Conservation (phyloP, 208 protist genomes). For the Trypanosomatidae sp. region DNA sequence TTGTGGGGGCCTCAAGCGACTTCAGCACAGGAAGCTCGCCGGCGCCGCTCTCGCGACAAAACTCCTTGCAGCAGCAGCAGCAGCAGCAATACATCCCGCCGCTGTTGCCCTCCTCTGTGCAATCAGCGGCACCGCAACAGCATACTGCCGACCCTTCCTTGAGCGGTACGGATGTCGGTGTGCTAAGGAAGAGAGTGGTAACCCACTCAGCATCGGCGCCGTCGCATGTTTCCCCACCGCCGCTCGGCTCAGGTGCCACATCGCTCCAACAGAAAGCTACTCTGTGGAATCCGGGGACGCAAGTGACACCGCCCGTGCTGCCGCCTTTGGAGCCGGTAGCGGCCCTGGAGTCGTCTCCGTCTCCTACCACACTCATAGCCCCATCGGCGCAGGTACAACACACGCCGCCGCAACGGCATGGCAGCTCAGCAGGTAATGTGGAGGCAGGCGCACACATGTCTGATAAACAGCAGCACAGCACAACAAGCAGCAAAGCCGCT, state of each 20-base stretch:
- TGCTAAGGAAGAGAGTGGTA: neutral
- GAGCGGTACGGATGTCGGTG: neutral
- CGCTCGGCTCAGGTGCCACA: neutral
- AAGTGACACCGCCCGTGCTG: neutral
- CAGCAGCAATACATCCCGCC: conserved; percentile 1
- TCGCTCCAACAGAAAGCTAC: neutral
- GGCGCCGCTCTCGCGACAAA: neutral
- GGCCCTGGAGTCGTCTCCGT: neutral
- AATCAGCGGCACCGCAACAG: neutral
- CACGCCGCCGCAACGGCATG: neutral
- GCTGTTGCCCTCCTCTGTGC: neutral
- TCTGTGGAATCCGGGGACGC: neutral
- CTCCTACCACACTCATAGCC: neutral
- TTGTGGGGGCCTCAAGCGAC: neutral
- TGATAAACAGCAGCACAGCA: neutral
- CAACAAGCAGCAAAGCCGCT: neutral
- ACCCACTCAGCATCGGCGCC: neutral
- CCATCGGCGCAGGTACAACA: neutral
- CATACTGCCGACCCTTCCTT: neutral
- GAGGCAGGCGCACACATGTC: conserved; percentile 1
- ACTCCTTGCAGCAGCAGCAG: neutral
- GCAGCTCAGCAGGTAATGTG: neutral
- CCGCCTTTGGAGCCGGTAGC: neutral
- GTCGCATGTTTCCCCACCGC: neutral
- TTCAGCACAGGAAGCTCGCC: neutral